Evolutionary conservation across 2,329 filamentous ascomycete genomes (phyloP).

Genomic region (Aspergillus caelatus): DNA sequence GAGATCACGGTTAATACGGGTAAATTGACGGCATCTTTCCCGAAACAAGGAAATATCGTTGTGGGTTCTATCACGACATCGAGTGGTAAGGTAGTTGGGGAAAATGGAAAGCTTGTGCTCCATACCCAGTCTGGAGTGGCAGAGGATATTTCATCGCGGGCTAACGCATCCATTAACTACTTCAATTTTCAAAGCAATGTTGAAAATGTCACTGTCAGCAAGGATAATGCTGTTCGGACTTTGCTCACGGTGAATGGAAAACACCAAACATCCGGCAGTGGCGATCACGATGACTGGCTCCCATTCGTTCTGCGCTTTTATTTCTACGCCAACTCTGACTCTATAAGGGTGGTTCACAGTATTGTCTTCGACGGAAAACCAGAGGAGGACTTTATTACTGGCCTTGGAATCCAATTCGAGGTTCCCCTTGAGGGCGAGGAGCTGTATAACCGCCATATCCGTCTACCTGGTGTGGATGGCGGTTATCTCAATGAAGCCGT

Average conservation of each 20-base stretch:
- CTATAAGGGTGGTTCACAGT: conserved; percentile 59
- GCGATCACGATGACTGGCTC: conserved; percentile 53
- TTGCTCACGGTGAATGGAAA: conserved; percentile 52
- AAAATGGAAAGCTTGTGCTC: conserved; percentile 55
- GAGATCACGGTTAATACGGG: conserved; percentile 50
- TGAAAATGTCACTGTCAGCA: conserved; percentile 54
- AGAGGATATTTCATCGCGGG: conserved; percentile 41
- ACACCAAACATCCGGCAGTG: conserved; percentile 34
- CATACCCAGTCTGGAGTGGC: conserved; percentile 54
- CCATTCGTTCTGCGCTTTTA: conserved; percentile 62
- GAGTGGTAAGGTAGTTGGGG: conserved; percentile 47
- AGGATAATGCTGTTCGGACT: conserved; percentile 46
- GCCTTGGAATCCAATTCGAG: conserved; percentile 36
- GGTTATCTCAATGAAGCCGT: conserved; percentile 62
- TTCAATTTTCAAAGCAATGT: conserved; percentile 54
- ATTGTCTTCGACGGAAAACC: conserved; percentile 58
- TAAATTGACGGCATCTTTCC: conserved; percentile 47
- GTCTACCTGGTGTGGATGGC: conserved; percentile 58
- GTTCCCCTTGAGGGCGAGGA: conserved; percentile 58
- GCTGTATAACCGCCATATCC: conserved; percentile 61
- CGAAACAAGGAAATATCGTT: conserved; percentile 46
- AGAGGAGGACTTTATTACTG: conserved; percentile 55
- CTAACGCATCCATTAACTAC: conserved; percentile 44
- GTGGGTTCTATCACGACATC: conserved; percentile 45
- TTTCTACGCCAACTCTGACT: conserved; percentile 59